Evolutionary conservation across 805 yeast species (phyloP).

Genomic region (Myxozyma mucilagina): DNA sequence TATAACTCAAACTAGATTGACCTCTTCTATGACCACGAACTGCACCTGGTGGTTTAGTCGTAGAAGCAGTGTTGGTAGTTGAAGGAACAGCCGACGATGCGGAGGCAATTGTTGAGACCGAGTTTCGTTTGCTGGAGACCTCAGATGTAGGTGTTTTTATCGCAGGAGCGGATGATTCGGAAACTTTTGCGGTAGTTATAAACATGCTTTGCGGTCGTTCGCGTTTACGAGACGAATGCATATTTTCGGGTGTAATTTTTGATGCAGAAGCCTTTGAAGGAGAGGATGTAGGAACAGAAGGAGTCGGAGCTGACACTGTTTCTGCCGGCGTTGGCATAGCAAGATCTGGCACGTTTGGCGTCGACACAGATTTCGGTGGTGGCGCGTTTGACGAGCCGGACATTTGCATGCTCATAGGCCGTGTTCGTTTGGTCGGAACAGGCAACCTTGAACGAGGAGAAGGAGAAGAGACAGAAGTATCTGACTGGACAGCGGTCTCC

Average conservation of each 20-base stretch:
- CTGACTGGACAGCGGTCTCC: neutral
- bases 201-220: conserved; percentile 28
- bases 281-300: neutral
- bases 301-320: neutral
- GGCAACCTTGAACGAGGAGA: conserved; percentile 13
- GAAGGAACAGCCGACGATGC: conserved; percentile 1
- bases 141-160: neutral
- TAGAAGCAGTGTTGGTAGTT: neutral
- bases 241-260: no score
- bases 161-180: neutral
- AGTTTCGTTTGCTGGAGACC: neutral
- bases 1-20: conserved; percentile 26
- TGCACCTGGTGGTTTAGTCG: neutral
- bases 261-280: neutral
- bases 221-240: conserved; percentile 5
- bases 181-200: neutral
- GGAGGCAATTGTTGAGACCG: neutral
- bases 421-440: conserved; percentile 10
- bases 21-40: conserved; percentile 23
- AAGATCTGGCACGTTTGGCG: neutral
- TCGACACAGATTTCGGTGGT: neutral
- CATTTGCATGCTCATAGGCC: conserved; percentile 17
- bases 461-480: neutral
- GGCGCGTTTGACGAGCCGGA: neutral
- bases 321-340: neutral